Percentiles rank a stretch among this genome's conserved stretches.
These are phyloP conservation scores for Corrigiola litoralis DNA, from an alignment of 179 eudicot species.

Conservation along the genomic window DNA sequence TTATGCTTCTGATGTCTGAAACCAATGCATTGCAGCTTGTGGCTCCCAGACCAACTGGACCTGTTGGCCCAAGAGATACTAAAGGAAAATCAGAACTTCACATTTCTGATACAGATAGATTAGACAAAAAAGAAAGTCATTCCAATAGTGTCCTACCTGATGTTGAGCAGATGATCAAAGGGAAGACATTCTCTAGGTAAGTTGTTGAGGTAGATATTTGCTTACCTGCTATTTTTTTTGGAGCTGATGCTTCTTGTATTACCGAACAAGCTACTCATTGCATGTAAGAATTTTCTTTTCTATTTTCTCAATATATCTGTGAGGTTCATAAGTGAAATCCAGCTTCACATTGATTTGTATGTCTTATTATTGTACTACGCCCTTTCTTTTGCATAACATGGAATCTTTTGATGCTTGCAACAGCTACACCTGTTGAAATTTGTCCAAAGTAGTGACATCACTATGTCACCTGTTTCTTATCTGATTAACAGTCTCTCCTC, in stretches of 20 bases:
- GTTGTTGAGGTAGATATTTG: not conserved
- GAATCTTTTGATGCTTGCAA: not conserved
- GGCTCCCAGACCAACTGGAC: constrained; percentile 27
- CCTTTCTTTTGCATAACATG: not conserved
- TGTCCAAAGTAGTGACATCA: not conserved
- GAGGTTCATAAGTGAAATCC: not conserved
- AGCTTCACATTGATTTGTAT: not conserved
- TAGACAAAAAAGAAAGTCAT: constrained; percentile 17
- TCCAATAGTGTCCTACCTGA: constrained; percentile 38
- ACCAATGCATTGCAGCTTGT: constrained; percentile 35
- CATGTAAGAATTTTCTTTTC: not conserved
- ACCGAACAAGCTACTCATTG: not conserved
- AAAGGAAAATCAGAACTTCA: constrained; percentile 27
- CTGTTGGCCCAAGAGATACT: constrained; percentile 22
- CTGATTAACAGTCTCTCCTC: not conserved
- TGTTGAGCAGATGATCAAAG: constrained; percentile 71
- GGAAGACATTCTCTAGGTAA: constrained; percentile 69
- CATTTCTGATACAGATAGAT: constrained; percentile 23
- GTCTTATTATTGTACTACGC: not conserved
- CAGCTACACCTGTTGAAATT: not conserved
- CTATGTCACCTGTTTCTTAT: not conserved
- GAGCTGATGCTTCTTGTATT: not conserved
- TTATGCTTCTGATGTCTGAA: not conserved
- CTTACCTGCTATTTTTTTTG: not conserved
- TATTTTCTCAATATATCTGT: not conserved